Conservation (phyloP, 1,284 basidiomycete species). For the Sporisorium exsertum region DNA sequence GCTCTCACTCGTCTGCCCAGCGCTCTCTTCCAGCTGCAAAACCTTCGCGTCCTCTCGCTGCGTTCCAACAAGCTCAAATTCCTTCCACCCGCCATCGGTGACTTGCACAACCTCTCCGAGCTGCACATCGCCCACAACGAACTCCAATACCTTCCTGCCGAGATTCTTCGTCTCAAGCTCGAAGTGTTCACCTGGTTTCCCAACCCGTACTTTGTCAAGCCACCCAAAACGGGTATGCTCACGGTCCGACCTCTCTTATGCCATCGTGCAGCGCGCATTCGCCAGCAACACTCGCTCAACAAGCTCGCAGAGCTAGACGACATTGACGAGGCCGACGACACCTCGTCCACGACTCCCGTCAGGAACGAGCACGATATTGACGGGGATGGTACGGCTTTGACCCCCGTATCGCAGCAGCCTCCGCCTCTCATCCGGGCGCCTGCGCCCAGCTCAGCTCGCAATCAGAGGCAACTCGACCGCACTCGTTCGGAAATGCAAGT, state of each 20-base stretch:
- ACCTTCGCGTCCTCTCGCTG: constrained; percentile 65
- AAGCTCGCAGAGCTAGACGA: constrained; percentile 27
- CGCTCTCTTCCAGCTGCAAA: constrained; percentile 64
- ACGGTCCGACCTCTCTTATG: constrained; percentile 42
- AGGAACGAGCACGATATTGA: not conserved
- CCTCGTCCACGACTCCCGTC: constrained; percentile 32
- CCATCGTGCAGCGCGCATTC: constrained; percentile 19
- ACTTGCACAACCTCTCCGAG: constrained; percentile 61
- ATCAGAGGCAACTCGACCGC: constrained; percentile 32
- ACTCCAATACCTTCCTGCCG: constrained; percentile 61
- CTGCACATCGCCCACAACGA: constrained; percentile 62
- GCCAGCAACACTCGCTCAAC: constrained; percentile 21
- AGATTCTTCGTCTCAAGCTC: constrained; percentile 63
- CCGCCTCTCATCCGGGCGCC: constrained; percentile 39
- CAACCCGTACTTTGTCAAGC: constrained; percentile 59
- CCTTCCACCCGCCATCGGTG: constrained; percentile 63
- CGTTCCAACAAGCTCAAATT: constrained; percentile 61
- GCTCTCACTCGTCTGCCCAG: constrained; percentile 58
- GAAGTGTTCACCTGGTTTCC: constrained; percentile 62
- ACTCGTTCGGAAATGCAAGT: constrained; percentile 48
- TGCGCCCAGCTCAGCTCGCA: constrained; percentile 11
- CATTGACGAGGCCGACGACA: constrained; percentile 22
- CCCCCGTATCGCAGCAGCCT: constrained; percentile 25
- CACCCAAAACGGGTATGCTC: constrained; percentile 32
- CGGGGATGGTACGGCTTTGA: not conserved